Evolutionary conservation across 306 rosid species (phyloP), one percentile per base, ranked within the genome.

Genomic region (Trifolium repens): DNA sequence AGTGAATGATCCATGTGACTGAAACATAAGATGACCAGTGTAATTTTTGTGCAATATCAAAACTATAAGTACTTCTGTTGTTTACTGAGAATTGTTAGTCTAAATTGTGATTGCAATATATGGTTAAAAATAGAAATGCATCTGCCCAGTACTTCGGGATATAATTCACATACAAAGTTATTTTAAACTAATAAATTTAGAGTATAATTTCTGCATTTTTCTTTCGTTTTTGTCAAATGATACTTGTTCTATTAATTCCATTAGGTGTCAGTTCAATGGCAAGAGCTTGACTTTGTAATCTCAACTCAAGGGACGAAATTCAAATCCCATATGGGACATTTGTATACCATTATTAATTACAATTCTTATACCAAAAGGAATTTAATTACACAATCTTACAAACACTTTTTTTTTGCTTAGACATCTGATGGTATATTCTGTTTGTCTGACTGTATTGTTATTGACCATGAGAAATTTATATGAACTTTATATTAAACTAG

Each of bases 131-230:
- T 67, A 73, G 71, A 66, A 37, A 55, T 73, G 63, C 35, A n/a
- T 78, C 10, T 40, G 22, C 32, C 30, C 16, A 54, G 15, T 9
- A 19, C 63, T 49, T 75, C 52, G 10, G 62, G 67, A 35, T 67
- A 67, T 4, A 70, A 32, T 54, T 70, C 47, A 42, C 16, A 44
- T 32, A 22, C 12, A 12, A 35, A 60, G 53, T 54, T 75, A 46
- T 74, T 52, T 70, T 53, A 27, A 63, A 72, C 54, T 42, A 32
- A 64, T 27, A 55, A 40, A 8, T 53, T 17, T 61, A 19, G 24
- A 64, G 19, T 74, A 53, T 6, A 67, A 74, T 42, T 75, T 79
- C 42, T 67, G 75, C 53, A 19, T 69, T 63, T 9, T 54, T 57
- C 49, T 75, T 54, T 75, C 3, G 11, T 55, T 52, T 42, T 17